A percentile compares a stretch with the other conserved stretches of the same genome.
Evolutionary conservation across 1,139 yeast species (phyloP).

Genomic region (Pichia sp.): DNA sequence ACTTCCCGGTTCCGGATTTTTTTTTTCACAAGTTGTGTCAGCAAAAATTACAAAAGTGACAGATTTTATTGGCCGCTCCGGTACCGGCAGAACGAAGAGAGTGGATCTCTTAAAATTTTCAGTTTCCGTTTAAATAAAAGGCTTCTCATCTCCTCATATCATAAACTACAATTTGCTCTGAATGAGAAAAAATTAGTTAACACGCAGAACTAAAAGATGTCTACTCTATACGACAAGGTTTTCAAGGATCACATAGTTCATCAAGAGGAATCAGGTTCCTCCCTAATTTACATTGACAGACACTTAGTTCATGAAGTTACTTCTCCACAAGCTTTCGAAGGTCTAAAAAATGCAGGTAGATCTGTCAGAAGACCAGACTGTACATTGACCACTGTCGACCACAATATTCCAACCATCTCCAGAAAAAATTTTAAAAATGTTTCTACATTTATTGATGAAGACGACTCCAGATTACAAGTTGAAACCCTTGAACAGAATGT

Average conservation of each 20-base stretch:
- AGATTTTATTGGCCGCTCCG: too few relatives aligned
- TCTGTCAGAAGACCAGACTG: conserved; percentile 87
- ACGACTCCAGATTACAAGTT: conserved; percentile 88
- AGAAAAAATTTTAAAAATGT: conserved; percentile 68
- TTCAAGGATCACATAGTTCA: conserved; percentile 92
- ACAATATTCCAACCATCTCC: conserved; percentile 90
- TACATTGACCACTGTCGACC: conserved; percentile 95
- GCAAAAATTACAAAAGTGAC: too few relatives aligned
- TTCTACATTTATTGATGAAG: conserved; percentile 79
- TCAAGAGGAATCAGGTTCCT: conserved; percentile 79
- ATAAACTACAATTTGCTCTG: too few relatives aligned
- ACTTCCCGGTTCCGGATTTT: too few relatives aligned
- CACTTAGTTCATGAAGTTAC: conserved; percentile 97
- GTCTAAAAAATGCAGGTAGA: conserved; percentile 80
- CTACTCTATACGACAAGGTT: conserved; percentile 79
- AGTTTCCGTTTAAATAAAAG: too few relatives aligned
- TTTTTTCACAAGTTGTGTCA: too few relatives aligned
- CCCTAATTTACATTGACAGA: conserved; percentile 84
- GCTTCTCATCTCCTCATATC: too few relatives aligned
- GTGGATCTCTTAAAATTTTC: too few relatives aligned
- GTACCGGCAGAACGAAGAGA: too few relatives aligned
- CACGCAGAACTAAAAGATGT: conserved; percentile 2
- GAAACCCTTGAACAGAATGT: conserved; percentile 89
- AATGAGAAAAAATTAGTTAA: too few relatives aligned
- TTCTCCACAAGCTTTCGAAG: conserved; percentile 98